phyloP scores from a whole-genome alignment of 352 stramenopile genomes.

The Elongisporangium undulatum region DNA sequence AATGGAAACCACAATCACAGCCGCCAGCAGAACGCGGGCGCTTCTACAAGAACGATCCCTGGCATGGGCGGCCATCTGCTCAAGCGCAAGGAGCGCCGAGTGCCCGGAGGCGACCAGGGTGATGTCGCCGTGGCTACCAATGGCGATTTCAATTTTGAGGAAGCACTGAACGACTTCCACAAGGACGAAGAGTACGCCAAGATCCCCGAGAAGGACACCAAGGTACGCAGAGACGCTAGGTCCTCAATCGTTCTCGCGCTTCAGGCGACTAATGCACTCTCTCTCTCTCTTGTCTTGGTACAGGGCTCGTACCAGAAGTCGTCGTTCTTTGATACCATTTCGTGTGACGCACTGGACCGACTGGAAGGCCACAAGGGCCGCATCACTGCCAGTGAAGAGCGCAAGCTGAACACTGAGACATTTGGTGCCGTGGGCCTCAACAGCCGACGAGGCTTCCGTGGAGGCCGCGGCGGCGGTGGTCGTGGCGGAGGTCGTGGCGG shows the following conservation, averaged over 20 bases:
- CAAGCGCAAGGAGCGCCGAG: conserved; percentile 72
- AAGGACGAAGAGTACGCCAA: conserved; percentile 82
- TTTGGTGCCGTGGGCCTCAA: conserved; percentile 84
- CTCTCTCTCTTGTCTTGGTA: background rate
- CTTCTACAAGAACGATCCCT: conserved; percentile 51
- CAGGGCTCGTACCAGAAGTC: conserved; percentile 84
- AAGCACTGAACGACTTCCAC: conserved; percentile 60
- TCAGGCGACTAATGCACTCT: background rate
- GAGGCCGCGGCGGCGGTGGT: conserved; percentile 41
- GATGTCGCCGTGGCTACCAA: conserved; percentile 9
- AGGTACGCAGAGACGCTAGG: conserved; percentile 13
- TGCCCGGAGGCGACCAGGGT: conserved; percentile 28
- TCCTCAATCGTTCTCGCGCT: background rate
- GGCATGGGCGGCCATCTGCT: conserved; percentile 82
- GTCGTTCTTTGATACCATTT: conserved; percentile 90
- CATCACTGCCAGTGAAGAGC: conserved; percentile 70
- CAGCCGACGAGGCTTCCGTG: conserved; percentile 78
- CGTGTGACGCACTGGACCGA: conserved; percentile 81
- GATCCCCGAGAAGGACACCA: conserved; percentile 42
- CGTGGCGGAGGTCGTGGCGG: conserved; percentile 22
- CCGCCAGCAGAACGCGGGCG: conserved; percentile 11
- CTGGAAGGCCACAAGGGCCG: conserved; percentile 65
- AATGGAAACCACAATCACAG: conserved; percentile 8
- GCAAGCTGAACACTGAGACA: conserved; percentile 87
- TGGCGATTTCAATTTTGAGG: conserved; percentile 73